Base-by-base conservation (phyloP, 352 stramenopile genomes). In the Globisporangium megalacanthum region DNA sequence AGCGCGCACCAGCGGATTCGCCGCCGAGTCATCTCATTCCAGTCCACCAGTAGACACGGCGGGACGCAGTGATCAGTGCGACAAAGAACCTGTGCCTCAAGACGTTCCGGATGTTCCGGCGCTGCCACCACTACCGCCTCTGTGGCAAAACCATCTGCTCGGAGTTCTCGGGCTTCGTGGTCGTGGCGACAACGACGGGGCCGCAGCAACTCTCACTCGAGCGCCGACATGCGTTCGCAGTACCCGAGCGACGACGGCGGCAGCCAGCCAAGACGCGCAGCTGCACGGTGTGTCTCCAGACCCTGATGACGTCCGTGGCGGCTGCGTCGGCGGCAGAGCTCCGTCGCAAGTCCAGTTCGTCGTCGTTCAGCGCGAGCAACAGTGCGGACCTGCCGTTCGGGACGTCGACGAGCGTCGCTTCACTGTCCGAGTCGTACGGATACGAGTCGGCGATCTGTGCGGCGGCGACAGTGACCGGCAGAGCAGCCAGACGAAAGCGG, bases 81-180 rank as follows among this genome's bases (percentile, higher is more conserved):
- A 48, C n/a, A 7, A 48, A 48, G 42, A 48, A 48, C 42, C 42
- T 1, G 1, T 7, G 33, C n/a, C 51, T 83, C 51, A 85, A 85
- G 65, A 69, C 62, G 29, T 89, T 89, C 55, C 73, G 75, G 46
- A 73, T 75, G 11, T 89, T 92, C 62, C 73, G 78, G 1, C 67
- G 67, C 49, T 77, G 75, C 48, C 74, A 90, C 57, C 77, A 88
- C 65, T 90, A 77, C 49, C 80, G 80, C 0, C 75, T 90, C 47
- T 90, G 80, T 50, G 80, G 77, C 15, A 73, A 87, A 54, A 68
- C 73, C 5, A 73, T 90, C 14, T 90, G 77, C 49, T 70, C 65
- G 37, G 73, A 70, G n/a, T 90, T 77, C 61, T 89, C 79, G 14
- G 78, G 63, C 46, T 79, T 82, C 60, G 64, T 86, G 25, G 68